Percentiles rank a stretch among this genome's conserved stretches.
Conservation (phyloP, 163 green algal species). For the Chlamydomonas reinhardtii region DNA sequence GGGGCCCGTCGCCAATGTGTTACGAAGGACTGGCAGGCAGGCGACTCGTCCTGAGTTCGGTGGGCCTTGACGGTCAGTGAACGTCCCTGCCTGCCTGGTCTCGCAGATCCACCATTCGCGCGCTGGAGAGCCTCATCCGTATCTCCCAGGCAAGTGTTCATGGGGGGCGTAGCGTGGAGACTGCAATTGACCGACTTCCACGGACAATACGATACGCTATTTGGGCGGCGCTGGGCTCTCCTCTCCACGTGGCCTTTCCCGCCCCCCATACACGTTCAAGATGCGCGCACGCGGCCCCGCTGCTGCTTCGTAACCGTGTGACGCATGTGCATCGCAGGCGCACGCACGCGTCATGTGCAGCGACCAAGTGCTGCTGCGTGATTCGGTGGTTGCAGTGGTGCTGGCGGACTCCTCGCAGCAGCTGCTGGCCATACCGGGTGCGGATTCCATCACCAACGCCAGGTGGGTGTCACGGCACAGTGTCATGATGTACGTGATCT, state of each 20-base stretch:
- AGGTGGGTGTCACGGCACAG: neutral
- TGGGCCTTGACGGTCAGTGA: no score
- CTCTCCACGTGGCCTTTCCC: no score
- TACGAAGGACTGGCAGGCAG: neutral
- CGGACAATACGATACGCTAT: no score
- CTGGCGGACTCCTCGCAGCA: constrained; percentile 66
- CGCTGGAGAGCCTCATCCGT: constrained; percentile 91
- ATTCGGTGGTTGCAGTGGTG: constrained; percentile 76
- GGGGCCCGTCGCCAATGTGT: constrained; percentile 26
- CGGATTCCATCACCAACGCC: constrained; percentile 18
- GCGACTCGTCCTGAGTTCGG: neutral
- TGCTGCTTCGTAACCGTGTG: no score
- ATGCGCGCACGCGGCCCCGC: no score
- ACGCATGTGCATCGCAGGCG: constrained; percentile 67
- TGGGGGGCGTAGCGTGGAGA: no score
- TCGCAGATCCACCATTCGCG: constrained; percentile 84
- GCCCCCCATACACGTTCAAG: no score
- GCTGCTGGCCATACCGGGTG: constrained; percentile 25
- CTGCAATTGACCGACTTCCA: no score
- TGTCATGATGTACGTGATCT: neutral
- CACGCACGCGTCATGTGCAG: constrained; percentile 81
- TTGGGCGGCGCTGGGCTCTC: no score
- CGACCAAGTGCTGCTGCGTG: constrained; percentile 63
- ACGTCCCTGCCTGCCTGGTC: no score
- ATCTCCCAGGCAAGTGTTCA: constrained; percentile 76